Evolutionary conservation across 257 asterid species (phyloP).

Genomic region (Nicotiana undulata): DNA sequence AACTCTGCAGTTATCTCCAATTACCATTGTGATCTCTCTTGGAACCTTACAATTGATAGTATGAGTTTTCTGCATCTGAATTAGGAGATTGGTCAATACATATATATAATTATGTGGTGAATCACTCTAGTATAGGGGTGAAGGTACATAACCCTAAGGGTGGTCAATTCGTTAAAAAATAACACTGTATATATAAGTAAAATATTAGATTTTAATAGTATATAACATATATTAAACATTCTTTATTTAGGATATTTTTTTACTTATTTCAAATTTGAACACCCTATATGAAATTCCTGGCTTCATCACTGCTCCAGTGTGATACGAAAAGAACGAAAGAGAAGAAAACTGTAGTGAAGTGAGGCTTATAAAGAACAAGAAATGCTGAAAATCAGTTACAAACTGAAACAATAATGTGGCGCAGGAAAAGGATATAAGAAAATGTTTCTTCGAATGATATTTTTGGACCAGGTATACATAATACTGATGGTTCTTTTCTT

Average conservation of each 20-base stretch:
- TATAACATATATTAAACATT: no score
- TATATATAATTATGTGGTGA: neutral
- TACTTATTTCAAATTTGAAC: no score
- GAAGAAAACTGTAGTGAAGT: neutral
- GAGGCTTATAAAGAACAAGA: neutral
- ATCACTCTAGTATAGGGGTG: no score
- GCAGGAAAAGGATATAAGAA: neutral
- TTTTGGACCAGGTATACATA: neutral
- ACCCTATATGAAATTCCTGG: no score
- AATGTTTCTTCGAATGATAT: neutral
- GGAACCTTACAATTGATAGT: neutral
- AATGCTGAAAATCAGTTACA: neutral
- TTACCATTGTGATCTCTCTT: neutral
- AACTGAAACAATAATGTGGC: neutral
- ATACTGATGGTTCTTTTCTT: neutral
- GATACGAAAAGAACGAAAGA: neutral
- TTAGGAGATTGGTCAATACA: neutral
- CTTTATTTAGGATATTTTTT: no score
- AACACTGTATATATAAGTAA: no score
- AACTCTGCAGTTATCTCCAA: neutral
- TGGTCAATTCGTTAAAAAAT: no score
- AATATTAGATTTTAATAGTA: no score
- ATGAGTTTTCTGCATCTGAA: neutral
- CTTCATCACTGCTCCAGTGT: no score
- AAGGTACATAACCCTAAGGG: no score